Base-by-base conservation (phyloP, 1,284 basidiomycete species). In the Naganishia cerealis region DNA sequence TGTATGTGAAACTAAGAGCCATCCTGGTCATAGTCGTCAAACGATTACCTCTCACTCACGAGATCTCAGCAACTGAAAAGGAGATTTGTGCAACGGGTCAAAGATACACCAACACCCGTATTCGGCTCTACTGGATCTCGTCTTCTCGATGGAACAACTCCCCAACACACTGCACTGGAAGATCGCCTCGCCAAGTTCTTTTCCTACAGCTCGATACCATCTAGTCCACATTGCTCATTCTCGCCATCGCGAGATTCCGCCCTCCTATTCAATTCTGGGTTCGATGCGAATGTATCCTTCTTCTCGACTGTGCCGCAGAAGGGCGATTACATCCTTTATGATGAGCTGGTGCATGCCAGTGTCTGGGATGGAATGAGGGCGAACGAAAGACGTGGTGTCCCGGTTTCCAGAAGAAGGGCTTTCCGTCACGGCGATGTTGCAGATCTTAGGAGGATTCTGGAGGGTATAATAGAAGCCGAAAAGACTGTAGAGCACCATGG, bases 261-360 rank as follows among this genome's bases (percentile, higher is more conserved):
- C 0, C 83, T 98, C 13, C 84, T 98, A 18, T 97, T 96, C 86
- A 95, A 94, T 79, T 93, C 91, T 0, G 95, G 94, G 0, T 97
- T 90, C 80, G 94, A 97, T 79, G 94, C 95, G 18, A 98, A 98
- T 76, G 89, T 89, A 2, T 90, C 90, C 0, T 87, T 97, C 77
- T 94, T 96, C 81, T 84, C 90, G 0, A 86, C 87, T 50, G 81
- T 97, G 0, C 93, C 94, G 0, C 91, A 93, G 73, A 79, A 83
- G 0, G 86, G 86, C 13, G 95, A 99, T 76, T 85, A 86, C 57
- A 80, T 97, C 48, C 81, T 97, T 13, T 90, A 88, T 76, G 94
- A 99, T 77, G 90, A 89, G 73, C 87, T 92, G 70, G 89, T 97
- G 48, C 95, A 98, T 76, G 95, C 94, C 0, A 90, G 87, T 1